A percentile compares a stretch with the other conserved stretches of the same genome.
Conservation (phyloP, 2,329 filamentous ascomycete species). For the Pseudogymnoascus sp. region DNA sequence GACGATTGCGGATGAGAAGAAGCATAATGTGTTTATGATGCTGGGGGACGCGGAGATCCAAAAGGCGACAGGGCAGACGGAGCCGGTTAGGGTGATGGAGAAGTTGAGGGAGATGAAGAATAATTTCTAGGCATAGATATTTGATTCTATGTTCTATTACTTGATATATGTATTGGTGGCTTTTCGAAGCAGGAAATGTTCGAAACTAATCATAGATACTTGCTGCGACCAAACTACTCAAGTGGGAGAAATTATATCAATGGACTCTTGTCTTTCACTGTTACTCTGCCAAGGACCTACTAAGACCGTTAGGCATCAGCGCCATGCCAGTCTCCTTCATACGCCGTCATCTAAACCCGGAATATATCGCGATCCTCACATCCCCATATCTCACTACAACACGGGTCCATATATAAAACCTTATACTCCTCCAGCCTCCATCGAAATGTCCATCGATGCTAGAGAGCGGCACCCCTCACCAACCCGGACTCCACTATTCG, state of each 20-base stretch:
- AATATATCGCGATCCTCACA: too few species aligned
- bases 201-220: too few species aligned
- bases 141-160: not conserved
- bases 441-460: not conserved
- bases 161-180: not conserved
- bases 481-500: not conserved
- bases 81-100: constrained; percentile 77
- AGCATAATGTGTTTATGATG: constrained; percentile 96
- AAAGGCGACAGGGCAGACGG: constrained; percentile 71
- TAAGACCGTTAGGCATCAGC: too few species aligned
- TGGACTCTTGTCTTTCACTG: too few species aligned
- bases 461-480: not conserved
- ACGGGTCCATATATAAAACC: too few species aligned
- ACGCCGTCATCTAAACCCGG: too few species aligned
- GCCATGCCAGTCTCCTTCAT: too few species aligned
- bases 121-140: constrained; percentile 21
- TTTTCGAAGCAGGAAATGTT: not conserved
- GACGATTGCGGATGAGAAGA: constrained; percentile 95
- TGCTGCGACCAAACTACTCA: too few species aligned
- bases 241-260: too few species aligned
- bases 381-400: too few species aligned
- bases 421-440: too few species aligned
- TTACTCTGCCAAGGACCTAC: too few species aligned
- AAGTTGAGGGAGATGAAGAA: constrained; percentile 89
- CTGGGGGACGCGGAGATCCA: constrained; percentile 79